These are phyloP conservation scores for Alternaria sp. DNA, from an alignment of 2,329 filamentous ascomycete genomes.

Conservation along the genomic window DNA sequence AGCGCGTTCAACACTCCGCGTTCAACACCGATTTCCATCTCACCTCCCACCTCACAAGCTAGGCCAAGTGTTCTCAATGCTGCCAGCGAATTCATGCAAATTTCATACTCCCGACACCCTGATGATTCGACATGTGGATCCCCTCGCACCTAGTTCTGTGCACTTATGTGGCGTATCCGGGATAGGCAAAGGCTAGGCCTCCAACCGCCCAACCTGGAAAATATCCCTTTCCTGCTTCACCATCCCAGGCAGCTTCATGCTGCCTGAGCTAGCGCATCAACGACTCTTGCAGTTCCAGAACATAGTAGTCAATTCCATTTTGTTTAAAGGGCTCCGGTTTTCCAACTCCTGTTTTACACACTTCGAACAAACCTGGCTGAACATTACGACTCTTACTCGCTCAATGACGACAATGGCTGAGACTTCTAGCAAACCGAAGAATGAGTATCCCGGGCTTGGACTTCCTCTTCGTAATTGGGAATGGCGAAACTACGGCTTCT, in stretches of 20 bases:
- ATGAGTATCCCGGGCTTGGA: conserved; percentile 30
- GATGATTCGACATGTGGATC: not conserved
- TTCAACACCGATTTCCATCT: not conserved
- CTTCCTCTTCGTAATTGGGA: conserved; percentile 21
- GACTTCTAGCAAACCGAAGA: not conserved
- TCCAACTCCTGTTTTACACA: not conserved
- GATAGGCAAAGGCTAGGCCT: conserved; percentile 3
- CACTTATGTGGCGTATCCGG: not conserved
- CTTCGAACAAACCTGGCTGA: no score
- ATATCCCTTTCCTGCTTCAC: not conserved
- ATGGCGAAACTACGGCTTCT: conserved; percentile 6
- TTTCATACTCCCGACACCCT: not conserved
- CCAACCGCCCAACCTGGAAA: not conserved
- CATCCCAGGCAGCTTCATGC: not conserved
- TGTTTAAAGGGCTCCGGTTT: not conserved
- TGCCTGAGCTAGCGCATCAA: not conserved
- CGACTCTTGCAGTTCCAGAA: not conserved
- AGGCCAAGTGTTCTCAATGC: not conserved
- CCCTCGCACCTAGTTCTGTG: not conserved
- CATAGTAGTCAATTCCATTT: no score
- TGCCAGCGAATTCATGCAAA: not conserved
- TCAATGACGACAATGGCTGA: not conserved
- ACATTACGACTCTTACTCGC: not conserved
- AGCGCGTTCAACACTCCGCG: not conserved
- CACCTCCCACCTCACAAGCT: not conserved